Percentiles rank a stretch among this genome's conserved stretches.
Evolutionary conservation across 208 protist species (phyloP).

Genomic region (Crithidia brevicula): DNA sequence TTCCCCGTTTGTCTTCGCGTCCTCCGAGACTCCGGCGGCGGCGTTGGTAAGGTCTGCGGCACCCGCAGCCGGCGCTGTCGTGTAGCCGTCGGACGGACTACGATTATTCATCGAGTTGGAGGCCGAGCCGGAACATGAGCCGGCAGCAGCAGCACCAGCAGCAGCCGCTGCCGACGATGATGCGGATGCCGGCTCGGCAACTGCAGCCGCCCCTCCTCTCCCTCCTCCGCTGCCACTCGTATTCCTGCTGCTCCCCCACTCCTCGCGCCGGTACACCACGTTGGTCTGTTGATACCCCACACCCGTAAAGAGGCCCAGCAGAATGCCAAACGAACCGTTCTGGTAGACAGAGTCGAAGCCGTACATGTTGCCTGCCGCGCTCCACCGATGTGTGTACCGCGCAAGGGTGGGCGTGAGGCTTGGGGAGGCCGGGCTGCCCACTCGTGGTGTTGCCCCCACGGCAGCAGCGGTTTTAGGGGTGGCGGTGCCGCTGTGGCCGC

Average conservation of each 20-base stretch:
- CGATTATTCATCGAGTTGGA: slow-evolving; percentile 1
- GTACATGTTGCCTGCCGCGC: slow-evolving; percentile 36
- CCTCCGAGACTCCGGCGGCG: no score
- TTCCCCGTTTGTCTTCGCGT: background rate
- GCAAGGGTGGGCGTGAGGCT: background rate
- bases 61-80: background rate
- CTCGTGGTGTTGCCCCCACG: background rate
- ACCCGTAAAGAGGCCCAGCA: slow-evolving; percentile 43
- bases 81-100: slow-evolving; percentile 5
- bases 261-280: slow-evolving; percentile 17
- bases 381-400: slow-evolving; percentile 2
- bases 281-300: slow-evolving; percentile 36
- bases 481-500: background rate
- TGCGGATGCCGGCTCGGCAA: no score
- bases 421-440: background rate
- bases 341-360: slow-evolving; percentile 41
- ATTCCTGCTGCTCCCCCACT: background rate
- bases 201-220: no score
- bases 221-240: no score
- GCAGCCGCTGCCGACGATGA: background rate
- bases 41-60: no score
- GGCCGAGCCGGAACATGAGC: background rate
- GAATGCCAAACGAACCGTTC: slow-evolving; percentile 44
- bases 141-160: background rate
- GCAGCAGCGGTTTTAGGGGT: background rate